phyloP scores from a whole-genome alignment of 805 yeast genomes.

The Kregervanrija fluxuum region DNA sequence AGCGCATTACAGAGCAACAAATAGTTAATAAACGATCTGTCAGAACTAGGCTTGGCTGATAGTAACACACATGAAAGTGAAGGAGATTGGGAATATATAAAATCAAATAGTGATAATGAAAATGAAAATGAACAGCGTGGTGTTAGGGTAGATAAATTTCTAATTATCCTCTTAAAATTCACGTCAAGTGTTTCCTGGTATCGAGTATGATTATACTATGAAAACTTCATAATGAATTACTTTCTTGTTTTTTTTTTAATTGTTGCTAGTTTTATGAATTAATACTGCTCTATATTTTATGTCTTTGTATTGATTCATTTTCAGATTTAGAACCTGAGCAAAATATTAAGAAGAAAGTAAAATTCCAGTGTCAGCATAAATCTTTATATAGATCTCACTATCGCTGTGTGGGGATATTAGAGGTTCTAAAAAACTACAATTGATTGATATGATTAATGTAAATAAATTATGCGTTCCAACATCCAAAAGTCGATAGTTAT shows the following conservation, averaged over 20 bases:
- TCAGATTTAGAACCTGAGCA: no score
- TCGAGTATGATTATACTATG: constrained; percentile 98
- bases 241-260: neutral
- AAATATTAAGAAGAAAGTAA: no score
- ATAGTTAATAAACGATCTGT: constrained; percentile 33
- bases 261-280: neutral
- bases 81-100: constrained; percentile 15
- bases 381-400: no score
- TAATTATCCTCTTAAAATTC: constrained; percentile 84
- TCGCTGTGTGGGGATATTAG: no score
- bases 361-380: neutral
- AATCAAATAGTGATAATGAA: constrained; percentile 4
- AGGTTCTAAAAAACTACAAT: no score
- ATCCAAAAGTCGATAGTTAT: no score
- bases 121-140: constrained; percentile 23
- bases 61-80: constrained; percentile 10
- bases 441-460: no score
- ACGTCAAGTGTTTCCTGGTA: constrained; percentile 95
- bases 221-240: constrained; percentile 51
- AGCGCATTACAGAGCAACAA: constrained; percentile 17
- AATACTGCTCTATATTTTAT: neutral
- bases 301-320: neutral
- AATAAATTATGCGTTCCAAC: no score
- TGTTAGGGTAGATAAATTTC: constrained; percentile 83
- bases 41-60: constrained; percentile 41